Conservation (phyloP, 1,139 yeast species). For the Debaryomyces nepalensis region DNA sequence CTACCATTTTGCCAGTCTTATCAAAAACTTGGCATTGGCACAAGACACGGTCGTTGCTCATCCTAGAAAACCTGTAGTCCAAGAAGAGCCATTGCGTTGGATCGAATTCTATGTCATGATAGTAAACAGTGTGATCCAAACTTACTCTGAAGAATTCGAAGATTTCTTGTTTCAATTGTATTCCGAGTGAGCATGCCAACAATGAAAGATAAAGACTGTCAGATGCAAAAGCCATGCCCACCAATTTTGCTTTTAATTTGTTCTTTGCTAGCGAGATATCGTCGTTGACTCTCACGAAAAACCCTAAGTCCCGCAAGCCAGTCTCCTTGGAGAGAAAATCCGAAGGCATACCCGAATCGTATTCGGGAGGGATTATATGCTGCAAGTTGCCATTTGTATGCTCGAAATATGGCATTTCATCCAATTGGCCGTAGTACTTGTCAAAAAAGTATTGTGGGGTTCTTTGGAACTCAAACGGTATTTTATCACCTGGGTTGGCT, state of each 20-base stretch:
- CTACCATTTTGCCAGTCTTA: slow-evolving; percentile 35
- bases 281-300: slow-evolving; percentile 40
- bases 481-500: slow-evolving; percentile 15
- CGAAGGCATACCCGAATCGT: slow-evolving; percentile 20
- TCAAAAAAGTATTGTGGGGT: slow-evolving; percentile 36
- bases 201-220: slow-evolving; percentile 30
- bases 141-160: slow-evolving; percentile 41
- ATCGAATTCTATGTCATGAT: slow-evolving; percentile 42
- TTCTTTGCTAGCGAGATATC: slow-evolving; percentile 30
- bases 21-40: slow-evolving; percentile 34
- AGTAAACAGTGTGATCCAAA: slow-evolving; percentile 46
- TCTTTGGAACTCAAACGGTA: slow-evolving; percentile 38
- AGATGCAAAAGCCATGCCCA: slow-evolving; percentile 27
- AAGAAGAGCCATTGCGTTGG: slow-evolving; percentile 46
- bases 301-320: slow-evolving; percentile 38
- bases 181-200: slow-evolving; percentile 31
- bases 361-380: slow-evolving; percentile 38
- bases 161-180: slow-evolving; percentile 24
- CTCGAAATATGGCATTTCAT: slow-evolving; percentile 28
- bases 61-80: slow-evolving; percentile 39
- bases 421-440: slow-evolving; percentile 37
- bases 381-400: slow-evolving; percentile 41
- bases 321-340: slow-evolving; percentile 24
- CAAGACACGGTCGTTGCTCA: slow-evolving; percentile 41
- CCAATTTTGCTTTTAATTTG: slow-evolving; percentile 24